Percentiles rank a stretch among this genome's conserved stretches.
phyloP scores from a whole-genome alignment of 1,284 basidiomycete species.

The Vanrija sp. region DNA sequence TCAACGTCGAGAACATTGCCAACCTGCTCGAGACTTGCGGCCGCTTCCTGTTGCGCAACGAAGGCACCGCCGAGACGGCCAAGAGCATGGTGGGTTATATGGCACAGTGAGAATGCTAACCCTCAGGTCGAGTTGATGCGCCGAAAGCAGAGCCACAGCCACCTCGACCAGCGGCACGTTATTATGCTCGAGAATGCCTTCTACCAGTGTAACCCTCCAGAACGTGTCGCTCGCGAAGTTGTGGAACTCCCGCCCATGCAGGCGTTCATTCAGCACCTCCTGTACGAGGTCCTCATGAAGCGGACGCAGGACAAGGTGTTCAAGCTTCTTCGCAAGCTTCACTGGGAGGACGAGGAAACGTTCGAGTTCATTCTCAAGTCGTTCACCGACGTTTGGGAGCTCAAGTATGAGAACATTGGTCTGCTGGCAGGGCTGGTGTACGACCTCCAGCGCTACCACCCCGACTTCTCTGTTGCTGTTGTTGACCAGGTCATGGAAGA shows the following conservation, averaged over 20 bases:
- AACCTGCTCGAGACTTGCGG: conserved; percentile 91
- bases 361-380: conserved; percentile 59
- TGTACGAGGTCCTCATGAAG: conserved; percentile 85
- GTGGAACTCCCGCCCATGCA: conserved; percentile 86
- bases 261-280: conserved; percentile 85
- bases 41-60: conserved; percentile 79
- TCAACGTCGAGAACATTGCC: conserved; percentile 90
- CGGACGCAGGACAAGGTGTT: conserved; percentile 90
- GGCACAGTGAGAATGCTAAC: neutral
- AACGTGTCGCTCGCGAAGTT: conserved; percentile 76
- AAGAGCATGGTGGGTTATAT: conserved; percentile 29
- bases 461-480: conserved; percentile 78
- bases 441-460: conserved; percentile 87
- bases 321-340: conserved; percentile 83
- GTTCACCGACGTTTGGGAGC: conserved; percentile 95
- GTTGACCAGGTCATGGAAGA: conserved; percentile 95
- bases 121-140: conserved; percentile 83
- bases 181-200: conserved; percentile 96
- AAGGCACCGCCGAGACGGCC: conserved; percentile 82
- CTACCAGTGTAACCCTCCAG: conserved; percentile 98
- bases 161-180: conserved; percentile 84
- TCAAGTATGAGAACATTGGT: conserved; percentile 85
- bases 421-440: conserved; percentile 91
- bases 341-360: conserved; percentile 76
- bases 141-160: conserved; percentile 85